Evolutionary conservation across 805 yeast genomes (phyloP), one percentile per base, ranked within the genome.

Genomic region (Ogataea chonburiensis): DNA sequence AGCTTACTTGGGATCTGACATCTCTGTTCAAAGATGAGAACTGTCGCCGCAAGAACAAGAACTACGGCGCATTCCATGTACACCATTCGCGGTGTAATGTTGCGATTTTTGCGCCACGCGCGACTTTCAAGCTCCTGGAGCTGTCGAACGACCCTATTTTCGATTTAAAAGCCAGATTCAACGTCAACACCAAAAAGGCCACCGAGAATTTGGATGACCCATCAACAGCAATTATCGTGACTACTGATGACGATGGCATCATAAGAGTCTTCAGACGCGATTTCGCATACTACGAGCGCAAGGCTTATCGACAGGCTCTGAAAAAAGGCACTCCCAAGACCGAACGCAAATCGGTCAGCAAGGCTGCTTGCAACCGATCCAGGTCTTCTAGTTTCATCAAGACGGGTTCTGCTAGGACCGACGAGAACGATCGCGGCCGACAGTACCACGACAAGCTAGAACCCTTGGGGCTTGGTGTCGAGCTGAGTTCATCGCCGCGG

Each of bases 241-340:
- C 93, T 1, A 77, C 91, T 0, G 97, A 88, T 58, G 75, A 74
- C 38, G 60, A 66, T 15, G 96, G 96, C 0, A 47, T 70, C 2
- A 83, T 88, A 19, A 61, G 93, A 28, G 83, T 88, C 0, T 85
- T 84, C 56, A 68, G 97, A 52, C 81, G 86, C 39, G 97, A 88
- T 56, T 69, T 81, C 36, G 82, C 93, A 0, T 67, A 74, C 34
- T 49, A 53, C 8, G 59, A 67, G 10, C 52, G 81, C 38, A 67
- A 66, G 33, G 36, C 30, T 4, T 17, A 41, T n/a, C 20, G 35
- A 2, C 6, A 39, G 3, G 30, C 31, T 4, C 26, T 34, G 22
- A 55, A 45, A 29, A 55, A 49, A 26, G 19, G 30, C 5, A 23
- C 32, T 3, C 15, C 18, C 3, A 45, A 36, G 24, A 8, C 28